Conservation (phyloP, 345 rosid genomes). For the Trapa bicornis region DNA sequence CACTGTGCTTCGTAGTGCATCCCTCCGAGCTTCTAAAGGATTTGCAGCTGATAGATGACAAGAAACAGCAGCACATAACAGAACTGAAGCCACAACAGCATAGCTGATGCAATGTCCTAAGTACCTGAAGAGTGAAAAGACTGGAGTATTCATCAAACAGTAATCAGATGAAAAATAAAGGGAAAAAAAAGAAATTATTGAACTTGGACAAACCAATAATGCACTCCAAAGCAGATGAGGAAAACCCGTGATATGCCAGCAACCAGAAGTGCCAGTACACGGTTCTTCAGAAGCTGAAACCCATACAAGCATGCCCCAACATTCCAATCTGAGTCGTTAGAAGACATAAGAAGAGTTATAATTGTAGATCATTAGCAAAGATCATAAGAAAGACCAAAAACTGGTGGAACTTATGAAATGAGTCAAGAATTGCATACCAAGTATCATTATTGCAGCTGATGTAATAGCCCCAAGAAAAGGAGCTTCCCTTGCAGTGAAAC, state of each 20-base stretch:
- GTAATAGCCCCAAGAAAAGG: conserved; percentile 97
- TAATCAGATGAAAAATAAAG: conserved; percentile 9
- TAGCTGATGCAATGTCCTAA: conserved; percentile 95
- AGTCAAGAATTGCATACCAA: conserved; percentile 37
- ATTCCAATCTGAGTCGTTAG: conserved; percentile 72
- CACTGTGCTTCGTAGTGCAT: conserved; percentile 88
- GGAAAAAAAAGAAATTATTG: conserved; percentile 8
- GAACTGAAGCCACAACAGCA: conserved; percentile 91
- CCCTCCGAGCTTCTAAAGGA: conserved; percentile 92
- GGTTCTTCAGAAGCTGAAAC: conserved; percentile 80
- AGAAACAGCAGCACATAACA: conserved; percentile 88
- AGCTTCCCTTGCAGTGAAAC: conserved; percentile 84
- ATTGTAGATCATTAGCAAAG: conserved; percentile 5
- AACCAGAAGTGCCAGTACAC: conserved; percentile 79
- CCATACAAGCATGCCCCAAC: conserved; percentile 98
- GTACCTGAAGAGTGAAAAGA: conserved; percentile 43
- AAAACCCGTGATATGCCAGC: conserved; percentile 86
- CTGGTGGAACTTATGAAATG: conserved; percentile 11
- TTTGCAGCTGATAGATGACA: conserved; percentile 82
- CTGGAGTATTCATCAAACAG: conserved; percentile 11
- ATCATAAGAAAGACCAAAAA: background rate
- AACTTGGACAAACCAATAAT: conserved; percentile 71
- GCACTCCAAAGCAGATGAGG: conserved; percentile 97
- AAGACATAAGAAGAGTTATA: conserved; percentile 8
- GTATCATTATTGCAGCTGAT: conserved; percentile 87